phyloP scores from a whole-genome alignment of 495 filamentous ascomycete species.

The Penicillium parvum region DNA sequence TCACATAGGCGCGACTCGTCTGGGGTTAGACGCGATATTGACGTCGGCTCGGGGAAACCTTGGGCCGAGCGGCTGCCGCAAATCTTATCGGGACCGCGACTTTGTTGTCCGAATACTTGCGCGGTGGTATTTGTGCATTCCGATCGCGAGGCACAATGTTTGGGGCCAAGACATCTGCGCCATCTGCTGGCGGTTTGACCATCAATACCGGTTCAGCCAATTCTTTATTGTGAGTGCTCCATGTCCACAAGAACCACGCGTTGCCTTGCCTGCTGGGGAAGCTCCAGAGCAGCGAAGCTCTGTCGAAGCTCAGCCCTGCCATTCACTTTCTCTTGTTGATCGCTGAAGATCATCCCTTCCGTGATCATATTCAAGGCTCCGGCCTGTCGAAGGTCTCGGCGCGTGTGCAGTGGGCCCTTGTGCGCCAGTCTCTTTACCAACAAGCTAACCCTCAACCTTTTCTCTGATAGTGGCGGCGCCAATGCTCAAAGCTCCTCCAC shows the following conservation, averaged over 20 bases:
- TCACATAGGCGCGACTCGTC: neutral
- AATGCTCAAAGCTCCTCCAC: slow-evolving; percentile 30
- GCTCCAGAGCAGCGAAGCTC: slow-evolving; percentile 2
- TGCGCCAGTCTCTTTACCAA: neutral
- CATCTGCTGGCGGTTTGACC: slow-evolving; percentile 53
- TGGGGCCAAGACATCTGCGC: slow-evolving; percentile 58
- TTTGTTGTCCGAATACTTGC: slow-evolving; percentile 4
- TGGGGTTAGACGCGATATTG: neutral
- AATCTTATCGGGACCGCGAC: slow-evolving; percentile 20
- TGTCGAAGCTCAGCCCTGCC: neutral
- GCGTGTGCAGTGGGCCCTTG: no score
- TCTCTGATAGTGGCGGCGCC: slow-evolving; percentile 13
- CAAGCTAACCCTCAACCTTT: slow-evolving; percentile 2
- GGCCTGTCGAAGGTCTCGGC: neutral
- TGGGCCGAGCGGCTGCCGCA: slow-evolving; percentile 10
- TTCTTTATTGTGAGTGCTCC: slow-evolving; percentile 60
- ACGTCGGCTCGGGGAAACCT: slow-evolving; percentile 14
- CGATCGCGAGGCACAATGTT: slow-evolving; percentile 31
- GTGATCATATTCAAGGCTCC: neutral
- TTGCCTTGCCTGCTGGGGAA: no score
- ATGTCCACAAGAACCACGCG: no score
- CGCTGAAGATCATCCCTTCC: slow-evolving; percentile 1
- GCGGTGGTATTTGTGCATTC: slow-evolving; percentile 8
- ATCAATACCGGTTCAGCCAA: slow-evolving; percentile 76
- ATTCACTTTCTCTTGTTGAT: slow-evolving; percentile 5